These are phyloP conservation scores for Xylaria digitata DNA, from an alignment of 2,329 filamentous ascomycete species.

Conservation along the genomic window DNA sequence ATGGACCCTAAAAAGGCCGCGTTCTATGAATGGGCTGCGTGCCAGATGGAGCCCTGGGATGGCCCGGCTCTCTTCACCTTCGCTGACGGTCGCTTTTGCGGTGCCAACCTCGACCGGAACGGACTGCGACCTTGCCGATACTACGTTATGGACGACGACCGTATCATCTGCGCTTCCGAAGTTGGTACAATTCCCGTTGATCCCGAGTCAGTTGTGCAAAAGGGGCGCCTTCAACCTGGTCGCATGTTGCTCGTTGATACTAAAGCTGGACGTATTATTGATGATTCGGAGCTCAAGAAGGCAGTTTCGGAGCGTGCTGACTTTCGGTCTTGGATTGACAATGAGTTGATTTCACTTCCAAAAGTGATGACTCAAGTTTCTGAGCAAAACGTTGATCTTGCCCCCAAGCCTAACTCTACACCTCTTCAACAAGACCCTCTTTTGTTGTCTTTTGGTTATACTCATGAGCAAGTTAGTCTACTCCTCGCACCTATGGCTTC, in stretches of 20 bases:
- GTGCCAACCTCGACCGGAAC: conserved; percentile 96
- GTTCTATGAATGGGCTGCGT: conserved; percentile 98
- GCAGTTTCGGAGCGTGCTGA: conserved; percentile 88
- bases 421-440: conserved; percentile 86
- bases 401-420: conserved; percentile 72
- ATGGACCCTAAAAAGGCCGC: conserved; percentile 97
- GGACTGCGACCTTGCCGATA: conserved; percentile 95
- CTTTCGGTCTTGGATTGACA: conserved; percentile 89
- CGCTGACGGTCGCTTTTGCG: conserved; percentile 94
- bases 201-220: conserved; percentile 88
- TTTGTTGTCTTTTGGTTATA: conserved; percentile 90
- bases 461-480: conserved; percentile 92
- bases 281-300: conserved; percentile 90
- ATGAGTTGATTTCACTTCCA: conserved; percentile 84
- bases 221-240: conserved; percentile 92
- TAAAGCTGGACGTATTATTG: conserved; percentile 87
- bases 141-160: conserved; percentile 96
- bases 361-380: conserved; percentile 74
- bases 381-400: conserved; percentile 70
- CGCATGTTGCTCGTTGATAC: conserved; percentile 98
- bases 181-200: conserved; percentile 94
- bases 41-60: conserved; percentile 99
- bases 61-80: conserved; percentile 97
- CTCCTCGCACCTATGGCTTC: conserved; percentile 95
- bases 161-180: conserved; percentile 96